Evolutionary conservation across 257 asterid species (phyloP).

Genomic region (Echites panduratus): DNA sequence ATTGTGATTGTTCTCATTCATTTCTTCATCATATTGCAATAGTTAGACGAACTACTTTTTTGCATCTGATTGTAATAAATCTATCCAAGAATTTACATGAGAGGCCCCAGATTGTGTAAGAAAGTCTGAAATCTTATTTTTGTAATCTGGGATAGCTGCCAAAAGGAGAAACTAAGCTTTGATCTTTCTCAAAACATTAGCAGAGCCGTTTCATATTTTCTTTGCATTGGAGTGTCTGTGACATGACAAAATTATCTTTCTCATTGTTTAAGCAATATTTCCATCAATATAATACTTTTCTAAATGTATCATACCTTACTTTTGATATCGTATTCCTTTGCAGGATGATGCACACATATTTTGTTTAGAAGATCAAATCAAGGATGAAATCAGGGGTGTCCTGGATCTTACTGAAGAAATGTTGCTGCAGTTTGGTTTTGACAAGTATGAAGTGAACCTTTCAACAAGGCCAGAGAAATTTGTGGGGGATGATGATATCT

Average conservation of each 20-base stretch:
- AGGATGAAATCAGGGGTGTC: constrained; percentile 86
- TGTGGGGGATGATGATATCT: constrained; percentile 77
- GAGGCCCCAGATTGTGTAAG: background rate
- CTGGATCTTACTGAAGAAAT: constrained; percentile 93
- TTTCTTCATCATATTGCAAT: background rate
- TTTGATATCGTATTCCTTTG: constrained; percentile 8
- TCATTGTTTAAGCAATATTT: background rate
- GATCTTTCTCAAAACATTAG: background rate
- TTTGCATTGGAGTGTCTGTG: background rate
- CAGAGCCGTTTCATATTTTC: background rate
- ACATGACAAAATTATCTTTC: background rate
- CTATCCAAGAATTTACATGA: background rate
- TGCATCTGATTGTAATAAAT: background rate
- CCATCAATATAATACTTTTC: background rate
- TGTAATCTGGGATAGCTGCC: background rate
- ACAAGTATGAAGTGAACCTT: constrained; percentile 86
- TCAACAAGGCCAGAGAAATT: constrained; percentile 94
- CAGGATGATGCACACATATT: constrained; percentile 99
- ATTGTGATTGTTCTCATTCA: background rate
- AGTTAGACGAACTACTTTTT: background rate
- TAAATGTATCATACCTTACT: background rate
- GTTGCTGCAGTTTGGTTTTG: constrained; percentile 79
- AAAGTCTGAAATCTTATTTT: background rate
- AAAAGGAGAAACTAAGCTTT: background rate
- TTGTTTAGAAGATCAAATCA: constrained; percentile 87